Percentiles rank a stretch among this genome's conserved stretches.
Evolutionary conservation across 495 filamentous ascomycete genomes (phyloP).

Genomic region (Trichoderma gamsii): DNA sequence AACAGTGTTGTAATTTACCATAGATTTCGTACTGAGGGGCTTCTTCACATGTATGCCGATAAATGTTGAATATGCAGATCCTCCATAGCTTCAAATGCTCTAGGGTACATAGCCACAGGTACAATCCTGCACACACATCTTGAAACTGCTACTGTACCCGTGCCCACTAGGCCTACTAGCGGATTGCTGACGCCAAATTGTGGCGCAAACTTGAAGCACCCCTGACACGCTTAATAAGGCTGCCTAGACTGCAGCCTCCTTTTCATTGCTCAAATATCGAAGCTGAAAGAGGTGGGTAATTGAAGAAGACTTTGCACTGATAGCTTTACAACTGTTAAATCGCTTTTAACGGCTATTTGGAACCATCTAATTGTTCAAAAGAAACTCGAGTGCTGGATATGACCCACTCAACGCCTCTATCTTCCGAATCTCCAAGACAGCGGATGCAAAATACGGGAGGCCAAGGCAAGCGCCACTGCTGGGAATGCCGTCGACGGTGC

Average conservation of each 20-base stretch:
- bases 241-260: background rate
- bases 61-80: too few relatives aligned
- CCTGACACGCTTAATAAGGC: background rate
- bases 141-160: background rate
- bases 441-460: conserved; percentile 4
- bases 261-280: background rate
- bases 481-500: conserved; percentile 30
- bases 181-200: background rate
- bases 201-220: background rate
- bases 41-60: too few relatives aligned
- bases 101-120: too few relatives aligned
- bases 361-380: background rate
- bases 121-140: too few relatives aligned
- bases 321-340: background rate
- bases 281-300: background rate
- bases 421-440: background rate
- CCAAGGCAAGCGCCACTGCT: conserved; percentile 25
- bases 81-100: too few relatives aligned
- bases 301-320: background rate
- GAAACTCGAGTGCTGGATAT: background rate
- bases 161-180: background rate
- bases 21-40: too few relatives aligned
- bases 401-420: background rate
- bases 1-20: too few relatives aligned
- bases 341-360: background rate